Base-by-base conservation (phyloP, 2,329 filamentous ascomycete species). In the Talaromyces sp. region DNA sequence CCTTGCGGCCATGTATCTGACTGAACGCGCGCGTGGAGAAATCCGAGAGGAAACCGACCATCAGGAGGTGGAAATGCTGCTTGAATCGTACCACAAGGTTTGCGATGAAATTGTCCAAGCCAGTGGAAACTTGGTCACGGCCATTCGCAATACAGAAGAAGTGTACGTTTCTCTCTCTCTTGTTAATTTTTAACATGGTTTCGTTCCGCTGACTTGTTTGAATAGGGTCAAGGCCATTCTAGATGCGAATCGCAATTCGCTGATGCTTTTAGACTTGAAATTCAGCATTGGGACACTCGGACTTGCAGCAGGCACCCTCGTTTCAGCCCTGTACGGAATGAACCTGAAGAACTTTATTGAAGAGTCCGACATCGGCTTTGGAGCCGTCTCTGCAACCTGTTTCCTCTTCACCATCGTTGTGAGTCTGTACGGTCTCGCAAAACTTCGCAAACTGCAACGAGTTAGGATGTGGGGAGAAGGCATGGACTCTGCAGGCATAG, bases 241-340 rank as follows among this genome's bases (percentile, higher is more conserved):
- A 32, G 95, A 99, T 73, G 93, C 95, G 59, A 99, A 99, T 73
- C 93, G 95, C 66, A 99, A 99, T 79, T 90, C 92, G 9, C 89
- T 99, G 66, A 99, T 99, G 95, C 83, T 99, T 19, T 84, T 98
- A 32, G 95, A 98, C 65, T 87, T 99, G 68, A 96, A 96, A 73
- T 96, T 98, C 78, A 95, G 90, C 71, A 93, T 99, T 62, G 91
- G 92, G 60, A 98, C 95, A 0, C 85, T 99, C 4, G 92, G 93
- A n/a, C 86, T 98, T 54, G 93, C 91, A 58, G 91, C 93, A 72
- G 95, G 95, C 59, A 97, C 95, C 55, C 96, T 98, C 72, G 84
- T 97, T 69, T 96, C 95, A 9, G 93, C 93, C n/a, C 86, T 99
- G n/a, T 99, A 98, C 82, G 95, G 95, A 68, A 98, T 98, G 93